Evolutionary conservation across 768 basidiomycete genomes (phyloP).

Genomic region (Lentinula sp.): DNA sequence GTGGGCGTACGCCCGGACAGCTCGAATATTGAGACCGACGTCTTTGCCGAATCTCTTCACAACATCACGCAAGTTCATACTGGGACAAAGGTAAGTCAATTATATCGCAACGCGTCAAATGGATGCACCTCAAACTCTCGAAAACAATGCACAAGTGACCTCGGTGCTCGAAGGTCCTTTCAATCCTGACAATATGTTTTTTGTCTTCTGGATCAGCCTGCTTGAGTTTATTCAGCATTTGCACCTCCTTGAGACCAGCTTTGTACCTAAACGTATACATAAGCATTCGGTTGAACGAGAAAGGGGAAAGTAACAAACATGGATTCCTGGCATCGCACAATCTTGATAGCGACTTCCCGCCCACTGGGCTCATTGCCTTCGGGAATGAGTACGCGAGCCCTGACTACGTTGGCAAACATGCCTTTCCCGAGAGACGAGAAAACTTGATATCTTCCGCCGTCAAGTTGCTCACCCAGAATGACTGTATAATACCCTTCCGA

Average conservation of each 20-base stretch:
- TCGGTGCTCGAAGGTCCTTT: slow-evolving; percentile 93
- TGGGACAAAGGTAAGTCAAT: slow-evolving; percentile 21
- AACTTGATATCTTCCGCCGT: slow-evolving; percentile 89
- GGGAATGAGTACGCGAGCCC: slow-evolving; percentile 72
- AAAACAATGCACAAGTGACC: slow-evolving; percentile 96
- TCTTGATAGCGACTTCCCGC: slow-evolving; percentile 94
- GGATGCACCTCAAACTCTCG: slow-evolving; percentile 85
- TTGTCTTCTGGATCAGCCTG: slow-evolving; percentile 95
- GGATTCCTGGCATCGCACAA: slow-evolving; percentile 90
- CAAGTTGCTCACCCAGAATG: slow-evolving; percentile 90
- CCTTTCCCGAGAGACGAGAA: slow-evolving; percentile 95
- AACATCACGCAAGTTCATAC: slow-evolving; percentile 97
- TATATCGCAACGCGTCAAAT: slow-evolving; percentile 19
- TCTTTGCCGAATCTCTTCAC: slow-evolving; percentile 98
- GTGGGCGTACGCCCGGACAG: slow-evolving; percentile 98
- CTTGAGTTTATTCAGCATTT: slow-evolving; percentile 80
- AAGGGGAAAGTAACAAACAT: slow-evolving; percentile 57
- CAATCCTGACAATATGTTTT: slow-evolving; percentile 91
- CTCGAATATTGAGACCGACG: slow-evolving; percentile 90
- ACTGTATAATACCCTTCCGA: slow-evolving; percentile 94
- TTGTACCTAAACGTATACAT: slow-evolving; percentile 62
- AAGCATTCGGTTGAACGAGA: not conserved
- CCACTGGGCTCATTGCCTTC: slow-evolving; percentile 45
- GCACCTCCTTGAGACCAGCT: slow-evolving; percentile 87
- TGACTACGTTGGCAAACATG: slow-evolving; percentile 97